A percentile compares a stretch with the other conserved stretches of the same genome.
phyloP scores from a whole-genome alignment of 192 early-diverging fungal species.

The Coemansia furcata region DNA sequence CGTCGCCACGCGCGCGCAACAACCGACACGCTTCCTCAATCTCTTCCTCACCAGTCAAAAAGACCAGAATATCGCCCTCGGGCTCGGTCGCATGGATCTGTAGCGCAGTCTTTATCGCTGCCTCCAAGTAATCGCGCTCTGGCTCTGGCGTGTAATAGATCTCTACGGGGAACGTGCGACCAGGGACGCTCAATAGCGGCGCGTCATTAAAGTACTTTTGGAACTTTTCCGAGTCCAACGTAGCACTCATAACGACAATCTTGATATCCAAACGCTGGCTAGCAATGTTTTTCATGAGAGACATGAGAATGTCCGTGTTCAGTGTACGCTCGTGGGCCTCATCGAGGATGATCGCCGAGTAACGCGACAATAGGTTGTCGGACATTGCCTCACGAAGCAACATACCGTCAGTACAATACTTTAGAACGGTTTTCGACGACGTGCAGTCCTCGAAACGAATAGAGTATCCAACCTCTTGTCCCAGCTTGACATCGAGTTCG shows the following conservation, averaged over 20 bases:
- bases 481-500: slow-evolving; percentile 91
- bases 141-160: slow-evolving; percentile 97
- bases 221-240: slow-evolving; percentile 97
- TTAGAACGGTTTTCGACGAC: slow-evolving; percentile 76
- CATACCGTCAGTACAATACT: slow-evolving; percentile 99
- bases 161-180: slow-evolving; percentile 98
- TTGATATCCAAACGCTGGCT: slow-evolving; percentile 78
- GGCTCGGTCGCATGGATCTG: slow-evolving; percentile 93
- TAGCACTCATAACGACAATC: slow-evolving; percentile 96
- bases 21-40: slow-evolving; percentile 94
- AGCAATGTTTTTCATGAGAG: slow-evolving; percentile 90
- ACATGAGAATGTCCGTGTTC: slow-evolving; percentile 97
- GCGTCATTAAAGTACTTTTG: slow-evolving; percentile 98
- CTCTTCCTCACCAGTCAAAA: slow-evolving; percentile 98
- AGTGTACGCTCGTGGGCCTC: slow-evolving; percentile 99
- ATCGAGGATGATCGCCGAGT: slow-evolving; percentile 95
- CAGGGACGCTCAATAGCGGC: slow-evolving; percentile 88
- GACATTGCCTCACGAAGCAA: slow-evolving; percentile 96
- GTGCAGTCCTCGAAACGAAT: slow-evolving; percentile 99
- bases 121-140: slow-evolving; percentile 97
- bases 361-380: slow-evolving; percentile 80
- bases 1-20: slow-evolving; percentile 74
- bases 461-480: slow-evolving; percentile 95
- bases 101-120: slow-evolving; percentile 90
- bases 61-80: slow-evolving; percentile 94